Base-by-base conservation (phyloP, 768 basidiomycete species). In the Atractiella rhizophila region DNA sequence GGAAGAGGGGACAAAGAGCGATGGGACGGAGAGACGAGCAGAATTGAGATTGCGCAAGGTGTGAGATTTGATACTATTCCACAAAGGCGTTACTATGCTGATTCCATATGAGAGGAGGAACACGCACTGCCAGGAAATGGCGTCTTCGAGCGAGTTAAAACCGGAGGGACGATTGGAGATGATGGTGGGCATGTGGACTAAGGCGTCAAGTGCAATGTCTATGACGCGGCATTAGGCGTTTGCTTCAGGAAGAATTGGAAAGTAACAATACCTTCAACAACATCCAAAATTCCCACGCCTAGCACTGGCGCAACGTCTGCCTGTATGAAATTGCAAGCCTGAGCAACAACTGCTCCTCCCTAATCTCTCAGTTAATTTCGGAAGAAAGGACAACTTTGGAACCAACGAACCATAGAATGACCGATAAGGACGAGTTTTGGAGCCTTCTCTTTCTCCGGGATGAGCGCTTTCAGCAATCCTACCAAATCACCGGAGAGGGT, bases 61-160 rank as follows among this genome's bases (percentile, higher is more conserved):
- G 40, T 74, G 73, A 0, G 79, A 82, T 8, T 64, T 64, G 21
- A 91, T 57, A 54, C 88, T 91, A 47, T 8, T 4, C 12, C 6
- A 11, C 2, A 13, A 12, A 42, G 29, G 4, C 15, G 4, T 20
- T 35, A 21, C 9, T 34, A 25, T 37, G 16, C n/a, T 18, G 19
- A 10, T 37, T 37, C 13, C 25, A 28, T 19, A 15, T 15, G 35
- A 28, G 36, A 11, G 31, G 32, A 15, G 30, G 21, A 46, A 19
- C 20, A 66, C 85, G 54, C 59, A 94, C 85, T 96, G 88, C 91
- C 91, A 98, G 45, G 80, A 74, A 30, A 98, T 71, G 0, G 77
- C 85, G 39, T 76, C 76, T 55, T 86, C 77, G 7, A 75, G 60
- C 32, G 69, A 77, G 39, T 70, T 68, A 56, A 96, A 98, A 0